Base-by-base conservation (phyloP, 2,329 filamentous ascomycete genomes). In the Botrytis tulipae region DNA sequence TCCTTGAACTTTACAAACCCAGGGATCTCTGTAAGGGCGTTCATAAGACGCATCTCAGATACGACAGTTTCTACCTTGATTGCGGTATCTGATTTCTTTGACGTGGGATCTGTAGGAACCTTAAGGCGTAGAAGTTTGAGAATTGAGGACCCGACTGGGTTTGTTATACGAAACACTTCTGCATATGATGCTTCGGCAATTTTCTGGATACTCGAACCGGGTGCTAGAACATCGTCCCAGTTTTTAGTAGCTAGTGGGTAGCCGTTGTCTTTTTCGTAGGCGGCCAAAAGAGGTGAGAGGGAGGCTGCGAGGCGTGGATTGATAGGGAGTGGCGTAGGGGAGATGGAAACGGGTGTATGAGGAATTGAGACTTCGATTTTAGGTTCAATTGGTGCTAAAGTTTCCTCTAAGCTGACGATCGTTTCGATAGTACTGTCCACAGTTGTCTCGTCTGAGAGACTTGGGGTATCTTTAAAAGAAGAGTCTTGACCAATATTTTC, bases 1-100 rank as follows among this genome's bases (percentile, higher is more conserved):
- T 90, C 88, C 80, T 91, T 91, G 82, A 91, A 91, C 29, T 89
- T 84, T 46, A 91, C 88, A 74, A 91, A 91, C 0, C 89, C 89
- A 0, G 89, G 89, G 20, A 91, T 87, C 74, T 89, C 88, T 29
- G 89, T 88, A 29, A 91, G 82, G 83, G 86, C 87, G 79, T 91
- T 89, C 3, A 89, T 91, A 63, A 91, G 90, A 67, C 85, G 84
- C 35, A 91, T 83, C 78, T 91, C 89, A 37, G 88, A 88, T 4
- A 85, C 82, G 44, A 91, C 83, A 77, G 88, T 87, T 1, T 84
- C 83, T n/a, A 80, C 77, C 14, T 74, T 68, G 40, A 77, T 75
- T 1, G 80, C 78, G 0, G 75, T 79, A 4, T 76, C 70, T 16
- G 59, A 73, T 7, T 74, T 51, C 7, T 74, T 42, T 16, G 78